A percentile compares a stretch with the other conserved stretches of the same genome.
These are phyloP conservation scores for Auricularia sp. DNA, from an alignment of 768 basidiomycete genomes.

Conservation along the genomic window DNA sequence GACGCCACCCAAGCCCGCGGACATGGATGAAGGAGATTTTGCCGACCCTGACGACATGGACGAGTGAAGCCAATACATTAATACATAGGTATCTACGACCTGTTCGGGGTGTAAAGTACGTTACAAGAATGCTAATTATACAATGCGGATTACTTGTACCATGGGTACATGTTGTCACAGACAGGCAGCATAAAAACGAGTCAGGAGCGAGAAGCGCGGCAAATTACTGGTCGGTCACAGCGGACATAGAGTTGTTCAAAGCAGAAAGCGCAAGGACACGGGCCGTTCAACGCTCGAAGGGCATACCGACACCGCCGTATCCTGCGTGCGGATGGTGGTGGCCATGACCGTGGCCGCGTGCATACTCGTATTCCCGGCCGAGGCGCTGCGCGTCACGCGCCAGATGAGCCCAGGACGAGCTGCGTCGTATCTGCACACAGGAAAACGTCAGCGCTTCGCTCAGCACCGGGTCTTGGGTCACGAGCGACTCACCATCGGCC, in stretches of 20 bases:
- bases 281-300: neutral
- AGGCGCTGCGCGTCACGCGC: neutral
- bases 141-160: neutral
- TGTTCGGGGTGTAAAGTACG: no score
- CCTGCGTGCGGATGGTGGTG: neutral
- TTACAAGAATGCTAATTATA: neutral
- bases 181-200: no score
- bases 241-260: neutral
- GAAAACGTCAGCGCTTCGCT: neutral
- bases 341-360: neutral
- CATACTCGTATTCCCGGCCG: neutral
- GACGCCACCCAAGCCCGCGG: constrained; percentile 53
- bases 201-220: no score
- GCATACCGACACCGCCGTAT: neutral
- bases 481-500: neutral
- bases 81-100: neutral
- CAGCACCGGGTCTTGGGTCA: neutral
- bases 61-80: neutral
- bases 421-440: neutral
- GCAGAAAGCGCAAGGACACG: neutral
- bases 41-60: constrained; percentile 29
- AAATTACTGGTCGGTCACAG: neutral
- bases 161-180: no score
- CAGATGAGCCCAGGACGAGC: neutral
- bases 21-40: constrained; percentile 91